Conservation (phyloP, 2,329 filamentous ascomycete species). For the Ilyonectria robusta region DNA sequence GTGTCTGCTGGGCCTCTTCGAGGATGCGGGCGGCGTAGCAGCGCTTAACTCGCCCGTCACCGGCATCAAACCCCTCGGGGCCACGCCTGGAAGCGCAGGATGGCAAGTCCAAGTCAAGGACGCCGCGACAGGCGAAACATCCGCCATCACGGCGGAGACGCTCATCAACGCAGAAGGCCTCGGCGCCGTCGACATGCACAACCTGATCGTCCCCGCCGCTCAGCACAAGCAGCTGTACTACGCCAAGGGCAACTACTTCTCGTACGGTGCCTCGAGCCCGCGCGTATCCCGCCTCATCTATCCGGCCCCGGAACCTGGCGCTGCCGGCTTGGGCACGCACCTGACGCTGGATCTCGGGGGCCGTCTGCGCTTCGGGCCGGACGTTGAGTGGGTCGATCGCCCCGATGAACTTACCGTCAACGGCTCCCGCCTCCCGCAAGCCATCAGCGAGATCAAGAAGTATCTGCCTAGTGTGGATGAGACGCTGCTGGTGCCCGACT, state of each 20-base stretch:
- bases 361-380: conserved; percentile 90
- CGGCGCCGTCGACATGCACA: conserved; percentile 81
- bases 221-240: conserved; percentile 77
- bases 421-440: conserved; percentile 72
- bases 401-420: conserved; percentile 80
- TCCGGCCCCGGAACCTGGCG: conserved; percentile 85
- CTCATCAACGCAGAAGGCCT: conserved; percentile 91
- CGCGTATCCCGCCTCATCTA: conserved; percentile 83
- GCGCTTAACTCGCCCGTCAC: conserved; percentile 79
- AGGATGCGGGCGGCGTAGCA: conserved; percentile 81
- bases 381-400: conserved; percentile 90
- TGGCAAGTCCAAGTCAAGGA: conserved; percentile 77
- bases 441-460: conserved; percentile 79
- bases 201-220: conserved; percentile 79
- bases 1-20: conserved; percentile 81
- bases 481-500: conserved; percentile 80
- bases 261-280: conserved; percentile 78
- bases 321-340: conserved; percentile 91
- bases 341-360: conserved; percentile 91
- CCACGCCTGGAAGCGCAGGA: conserved; percentile 66
- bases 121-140: conserved; percentile 60
- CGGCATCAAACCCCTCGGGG: conserved; percentile 65
- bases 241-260: conserved; percentile 97
- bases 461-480: conserved; percentile 84
- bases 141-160: conserved; percentile 79